Conservation (phyloP, 2,329 filamentous ascomycete genomes). For the Alternaria hordeiaustralica region DNA sequence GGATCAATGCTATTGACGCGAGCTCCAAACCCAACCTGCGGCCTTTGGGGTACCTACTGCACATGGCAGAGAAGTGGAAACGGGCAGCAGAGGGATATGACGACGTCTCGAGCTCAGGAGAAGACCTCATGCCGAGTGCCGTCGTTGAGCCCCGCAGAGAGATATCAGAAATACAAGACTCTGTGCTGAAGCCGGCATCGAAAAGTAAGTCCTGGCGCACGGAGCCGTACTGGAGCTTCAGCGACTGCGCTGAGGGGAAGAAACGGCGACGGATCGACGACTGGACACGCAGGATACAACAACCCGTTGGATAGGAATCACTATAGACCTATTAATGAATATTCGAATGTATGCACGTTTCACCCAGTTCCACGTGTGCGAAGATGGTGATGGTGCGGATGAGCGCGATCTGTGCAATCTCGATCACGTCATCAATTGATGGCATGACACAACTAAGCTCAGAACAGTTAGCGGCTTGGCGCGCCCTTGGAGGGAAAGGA, state of each 20-base stretch:
- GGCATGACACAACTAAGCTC: neutral
- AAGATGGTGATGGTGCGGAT: neutral
- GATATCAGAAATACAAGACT: neutral
- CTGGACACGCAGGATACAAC: neutral
- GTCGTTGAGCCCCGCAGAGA: neutral
- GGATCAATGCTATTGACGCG: neutral
- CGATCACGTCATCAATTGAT: neutral
- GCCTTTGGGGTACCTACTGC: neutral
- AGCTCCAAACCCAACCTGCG: neutral
- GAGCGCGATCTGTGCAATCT: neutral
- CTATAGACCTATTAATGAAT: neutral
- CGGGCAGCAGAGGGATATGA: neutral
- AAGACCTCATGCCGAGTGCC: neutral
- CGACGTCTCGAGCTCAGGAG: neutral
- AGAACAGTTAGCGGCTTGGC: neutral
- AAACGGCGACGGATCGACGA: neutral
- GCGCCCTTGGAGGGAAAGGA: accelerated
- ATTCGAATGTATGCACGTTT: neutral
- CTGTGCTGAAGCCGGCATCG: neutral
- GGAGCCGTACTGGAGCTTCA: neutral
- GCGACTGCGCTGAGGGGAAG: neutral
- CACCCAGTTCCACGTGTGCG: neutral
- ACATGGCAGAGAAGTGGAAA: neutral
- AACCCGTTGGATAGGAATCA: neutral
- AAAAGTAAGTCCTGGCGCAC: neutral